phyloP scores from a whole-genome alignment of 768 basidiomycete species.

The Artomyces pyxidatus region DNA sequence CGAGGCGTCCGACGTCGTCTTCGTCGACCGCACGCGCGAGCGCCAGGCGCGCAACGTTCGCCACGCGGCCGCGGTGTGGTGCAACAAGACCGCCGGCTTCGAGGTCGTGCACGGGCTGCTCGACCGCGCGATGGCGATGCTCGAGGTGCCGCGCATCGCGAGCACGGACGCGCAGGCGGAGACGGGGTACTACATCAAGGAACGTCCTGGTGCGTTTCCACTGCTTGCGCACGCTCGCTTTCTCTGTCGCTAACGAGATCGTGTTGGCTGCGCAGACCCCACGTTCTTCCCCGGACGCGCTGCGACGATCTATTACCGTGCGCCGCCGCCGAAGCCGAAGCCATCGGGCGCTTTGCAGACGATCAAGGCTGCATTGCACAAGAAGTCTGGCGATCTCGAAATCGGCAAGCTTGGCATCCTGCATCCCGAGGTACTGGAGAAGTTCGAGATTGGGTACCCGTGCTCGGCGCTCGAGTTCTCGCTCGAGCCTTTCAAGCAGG shows the following conservation, averaged over 20 bases:
- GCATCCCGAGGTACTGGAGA: constrained; percentile 84
- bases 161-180: constrained; percentile 44
- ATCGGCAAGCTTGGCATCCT: constrained; percentile 92
- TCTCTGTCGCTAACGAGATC: neutral
- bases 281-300: constrained; percentile 95
- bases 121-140: constrained; percentile 92
- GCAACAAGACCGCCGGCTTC: constrained; percentile 94
- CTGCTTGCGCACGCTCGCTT: neutral
- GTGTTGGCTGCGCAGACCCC: constrained; percentile 49
- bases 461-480: constrained; percentile 94
- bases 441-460: constrained; percentile 91
- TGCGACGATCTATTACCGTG: constrained; percentile 84
- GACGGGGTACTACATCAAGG: constrained; percentile 89
- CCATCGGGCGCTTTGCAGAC: constrained; percentile 23
- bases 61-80: constrained; percentile 88
- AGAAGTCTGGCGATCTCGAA: constrained; percentile 50
- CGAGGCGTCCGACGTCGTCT: constrained; percentile 87
- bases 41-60: constrained; percentile 83
- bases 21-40: constrained; percentile 74
- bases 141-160: constrained; percentile 79
- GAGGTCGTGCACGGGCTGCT: constrained; percentile 93
- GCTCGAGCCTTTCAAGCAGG: constrained; percentile 88
- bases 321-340: constrained; percentile 31
- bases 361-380: constrained; percentile 36
- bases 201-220: constrained; percentile 53